Base-by-base conservation (phyloP, 2,329 filamentous ascomycete genomes). In the Scedosporium dehoogii region DNA sequence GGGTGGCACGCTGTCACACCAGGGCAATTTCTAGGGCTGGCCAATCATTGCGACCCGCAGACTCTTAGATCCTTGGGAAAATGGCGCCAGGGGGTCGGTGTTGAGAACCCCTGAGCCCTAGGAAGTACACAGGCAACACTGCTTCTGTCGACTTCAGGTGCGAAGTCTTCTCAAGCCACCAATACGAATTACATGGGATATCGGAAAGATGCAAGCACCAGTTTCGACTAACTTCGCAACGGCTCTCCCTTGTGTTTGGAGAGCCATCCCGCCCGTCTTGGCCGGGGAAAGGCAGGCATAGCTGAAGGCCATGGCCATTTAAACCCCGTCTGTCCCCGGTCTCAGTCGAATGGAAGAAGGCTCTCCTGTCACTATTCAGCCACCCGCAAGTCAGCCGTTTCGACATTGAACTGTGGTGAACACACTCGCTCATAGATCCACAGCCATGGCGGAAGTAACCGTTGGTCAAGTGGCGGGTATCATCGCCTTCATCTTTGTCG, bases 391-490 rank as follows among this genome's bases (percentile, higher is more conserved):
- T 2, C 5, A n/a, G 16, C 16, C n/a, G 6, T 3, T 48, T 48
- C 44, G 16, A 18, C 6, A 6, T 21, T 48, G 9, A 48, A 48
- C 18, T 21, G 44, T 3, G 33, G 33, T 38, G 33, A 38, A 38
- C 33, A 6, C 33, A 14, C 33, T 38, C 33, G 6, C 16, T 23
- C 16, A 27, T 14, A 23, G 51, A 55, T 6, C 44, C 23, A 44
- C 23, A 44, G 25, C 9, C 53, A 68, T 68, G 66, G 44, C 58
- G 44, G 65, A 68, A 29, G 41, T 69, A 16, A 68, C 68, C 0
- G 64, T 66, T 16, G 68, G 68, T 48, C 66, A 68, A 38, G 65
- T 68, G 42, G 68, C 68, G 27, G 67, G 68, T 64, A 63, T 69
- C 12, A 69, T 69, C 57, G 68, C 67, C 51, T 65, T 66, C 48